Evolutionary conservation across 2,329 filamentous ascomycete species (phyloP).

Genomic region (Pseudogymnoascus sp.): DNA sequence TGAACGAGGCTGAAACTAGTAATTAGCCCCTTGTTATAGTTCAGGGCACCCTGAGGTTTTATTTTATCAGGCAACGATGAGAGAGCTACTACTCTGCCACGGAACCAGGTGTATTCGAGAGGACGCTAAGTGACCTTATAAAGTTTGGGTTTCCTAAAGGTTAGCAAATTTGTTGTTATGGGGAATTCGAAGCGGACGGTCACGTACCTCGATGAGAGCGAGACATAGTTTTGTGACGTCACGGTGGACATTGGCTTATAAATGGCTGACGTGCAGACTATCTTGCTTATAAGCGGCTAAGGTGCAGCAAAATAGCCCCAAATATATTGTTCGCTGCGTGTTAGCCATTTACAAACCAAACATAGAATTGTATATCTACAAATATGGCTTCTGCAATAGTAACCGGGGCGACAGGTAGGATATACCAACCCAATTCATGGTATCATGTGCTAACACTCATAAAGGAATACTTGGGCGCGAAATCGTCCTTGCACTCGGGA

Average conservation of each 20-base stretch:
- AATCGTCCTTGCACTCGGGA: conserved; percentile 28
- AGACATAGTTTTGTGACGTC: neutral
- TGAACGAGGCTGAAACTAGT: neutral
- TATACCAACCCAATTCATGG: neutral
- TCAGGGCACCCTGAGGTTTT: no score
- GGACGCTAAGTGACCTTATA: no score
- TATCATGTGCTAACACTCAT: neutral
- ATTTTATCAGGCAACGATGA: no score
- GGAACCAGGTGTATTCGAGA: no score
- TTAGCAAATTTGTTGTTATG: neutral
- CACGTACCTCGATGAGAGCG: neutral
- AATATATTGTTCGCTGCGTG: no score
- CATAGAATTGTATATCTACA: neutral
- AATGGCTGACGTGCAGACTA: neutral
- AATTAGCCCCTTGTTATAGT: no score
- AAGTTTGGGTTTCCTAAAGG: no score
- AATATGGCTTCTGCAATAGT: conserved; percentile 18
- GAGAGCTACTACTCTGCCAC: no score
- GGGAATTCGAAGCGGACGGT: neutral
- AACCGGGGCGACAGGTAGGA: conserved; percentile 21
- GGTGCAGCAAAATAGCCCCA: neutral
- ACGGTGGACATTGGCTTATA: neutral
- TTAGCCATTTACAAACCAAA: no score
- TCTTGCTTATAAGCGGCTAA: neutral
- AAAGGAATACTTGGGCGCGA: conserved; percentile 28